Evolutionary conservation across 495 filamentous ascomycete genomes (phyloP).

Genomic region (Neurospora tetraspora): DNA sequence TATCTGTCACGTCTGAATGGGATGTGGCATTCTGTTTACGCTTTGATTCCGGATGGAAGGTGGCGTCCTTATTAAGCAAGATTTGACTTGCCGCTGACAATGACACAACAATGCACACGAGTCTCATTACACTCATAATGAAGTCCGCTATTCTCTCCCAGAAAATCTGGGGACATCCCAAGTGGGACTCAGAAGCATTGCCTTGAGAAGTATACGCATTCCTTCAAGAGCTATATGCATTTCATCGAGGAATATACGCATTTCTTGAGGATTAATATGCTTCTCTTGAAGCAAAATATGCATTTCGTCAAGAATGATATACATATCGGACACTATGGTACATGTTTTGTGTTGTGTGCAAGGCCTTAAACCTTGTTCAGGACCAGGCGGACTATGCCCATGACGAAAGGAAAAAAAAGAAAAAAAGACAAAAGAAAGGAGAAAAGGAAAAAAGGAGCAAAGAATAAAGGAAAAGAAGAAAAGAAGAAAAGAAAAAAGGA

Average conservation of each 20-base stretch:
- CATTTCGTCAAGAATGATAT: background rate
- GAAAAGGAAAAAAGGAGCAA: background rate
- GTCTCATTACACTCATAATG: background rate
- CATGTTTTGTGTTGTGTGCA: background rate
- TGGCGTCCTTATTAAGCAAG: no score
- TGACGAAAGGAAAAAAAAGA: background rate
- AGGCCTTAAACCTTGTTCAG: background rate
- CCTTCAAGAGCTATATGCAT: background rate
- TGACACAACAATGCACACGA: background rate
- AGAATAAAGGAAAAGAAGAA: background rate
- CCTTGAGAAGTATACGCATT: background rate
- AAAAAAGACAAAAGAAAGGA: background rate
- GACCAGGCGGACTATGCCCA: background rate
- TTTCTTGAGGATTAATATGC: background rate
- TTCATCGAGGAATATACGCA: background rate
- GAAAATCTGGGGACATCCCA: background rate
- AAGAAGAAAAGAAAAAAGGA: no score
- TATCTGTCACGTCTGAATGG: background rate
- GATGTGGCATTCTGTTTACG: background rate
- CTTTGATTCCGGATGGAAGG: no score
- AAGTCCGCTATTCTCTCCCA: background rate
- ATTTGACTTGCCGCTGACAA: no score
- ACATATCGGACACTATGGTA: background rate
- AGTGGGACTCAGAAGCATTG: background rate
- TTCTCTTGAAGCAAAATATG: background rate